phyloP scores from a whole-genome alignment of 495 filamentous ascomycete genomes.

The Annulohypoxylon bovei region DNA sequence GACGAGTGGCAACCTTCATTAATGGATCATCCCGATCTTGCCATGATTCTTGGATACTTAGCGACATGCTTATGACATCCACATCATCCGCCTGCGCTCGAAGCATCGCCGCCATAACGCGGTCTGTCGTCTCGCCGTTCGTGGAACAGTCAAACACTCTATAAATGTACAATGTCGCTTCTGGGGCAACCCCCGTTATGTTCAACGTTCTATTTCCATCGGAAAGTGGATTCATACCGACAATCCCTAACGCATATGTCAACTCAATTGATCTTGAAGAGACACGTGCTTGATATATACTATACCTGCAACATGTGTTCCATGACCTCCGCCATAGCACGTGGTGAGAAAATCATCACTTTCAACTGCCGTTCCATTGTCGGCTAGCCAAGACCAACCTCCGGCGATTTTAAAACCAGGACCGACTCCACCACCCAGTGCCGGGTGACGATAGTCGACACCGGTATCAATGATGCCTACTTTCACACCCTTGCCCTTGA shows the following conservation, averaged over 20 bases:
- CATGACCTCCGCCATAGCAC: slow-evolving; percentile 52
- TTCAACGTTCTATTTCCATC: slow-evolving; percentile 41
- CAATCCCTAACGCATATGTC: slow-evolving; percentile 34
- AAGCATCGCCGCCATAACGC: slow-evolving; percentile 53
- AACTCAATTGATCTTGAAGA: not conserved
- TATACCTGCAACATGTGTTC: slow-evolving; percentile 53
- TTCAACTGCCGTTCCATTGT: slow-evolving; percentile 34
- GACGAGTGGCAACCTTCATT: slow-evolving; percentile 19
- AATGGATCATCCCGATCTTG: slow-evolving; percentile 35
- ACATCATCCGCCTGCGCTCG: slow-evolving; percentile 55
- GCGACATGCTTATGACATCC: slow-evolving; percentile 55
- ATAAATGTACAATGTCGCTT: slow-evolving; percentile 57
- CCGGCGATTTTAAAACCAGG: slow-evolving; percentile 54
- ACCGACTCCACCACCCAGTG: slow-evolving; percentile 59
- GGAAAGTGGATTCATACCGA: slow-evolving; percentile 46
- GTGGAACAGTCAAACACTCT: slow-evolving; percentile 50
- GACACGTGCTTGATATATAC: not conserved
- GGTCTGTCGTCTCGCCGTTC: slow-evolving; percentile 44
- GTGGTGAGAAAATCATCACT: slow-evolving; percentile 32
- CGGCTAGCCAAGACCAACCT: slow-evolving; percentile 51
- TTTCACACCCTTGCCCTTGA: slow-evolving; percentile 49
- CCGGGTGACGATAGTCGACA: slow-evolving; percentile 60
- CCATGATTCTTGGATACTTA: slow-evolving; percentile 31
- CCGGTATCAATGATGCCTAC: slow-evolving; percentile 56
- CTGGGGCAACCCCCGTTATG: slow-evolving; percentile 55